Base-by-base conservation (phyloP, 2,329 filamentous ascomycete genomes). In the Ophiocordyceps camponoti-saundersi region DNA sequence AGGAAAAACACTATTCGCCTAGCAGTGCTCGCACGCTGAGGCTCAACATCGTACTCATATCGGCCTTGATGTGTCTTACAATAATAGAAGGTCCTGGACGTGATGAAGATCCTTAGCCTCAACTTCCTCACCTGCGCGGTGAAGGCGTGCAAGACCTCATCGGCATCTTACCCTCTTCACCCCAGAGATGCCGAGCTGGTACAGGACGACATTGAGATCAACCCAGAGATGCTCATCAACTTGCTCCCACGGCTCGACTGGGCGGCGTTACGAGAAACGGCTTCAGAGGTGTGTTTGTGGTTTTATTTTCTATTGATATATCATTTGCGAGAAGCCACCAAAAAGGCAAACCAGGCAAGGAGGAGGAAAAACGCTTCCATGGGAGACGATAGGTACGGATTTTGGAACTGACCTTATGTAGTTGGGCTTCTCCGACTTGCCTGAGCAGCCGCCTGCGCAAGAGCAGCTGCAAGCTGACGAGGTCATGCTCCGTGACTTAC, bases 91-190 rank as follows among this genome's bases (percentile, higher is more conserved):
- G 26, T 12, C 3, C 5, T 13, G 13, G 21, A 20, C n/a, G 12
- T 10, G 3, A 98, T 98, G 92, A 96, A 96, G 66, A 72, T 96
- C 52, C 78, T 96, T 46, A 95, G 88, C 50, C 81, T 94, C 58
- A 96, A 96, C 68, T 98, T 98, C 66, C 72, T 96, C 53, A 92
- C 87, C 57, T 98, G 92, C 72, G 90, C 92, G 51, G 84, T 93
- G 61, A 96, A 95, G 72, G 73, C 84, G 48, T 98, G 92, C 82
- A 95, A 93, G 68, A 76, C 79, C 48, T 80, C 82, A 30, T 71
- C 82, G 6, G 69, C 75, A 46, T 86, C 87, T 22, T 96, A 93
- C 60, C 92, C 92, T 2, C 75, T 98, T 16, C 92, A 96, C 63
- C 90, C 92, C 48, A 82, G 82, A 57, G 88, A 96, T 57, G 89